A percentile compares a stretch with the other conserved stretches of the same genome.
These are phyloP conservation scores for Barnettozyma sp. DNA, from an alignment of 805 yeast species.

Conservation along the genomic window DNA sequence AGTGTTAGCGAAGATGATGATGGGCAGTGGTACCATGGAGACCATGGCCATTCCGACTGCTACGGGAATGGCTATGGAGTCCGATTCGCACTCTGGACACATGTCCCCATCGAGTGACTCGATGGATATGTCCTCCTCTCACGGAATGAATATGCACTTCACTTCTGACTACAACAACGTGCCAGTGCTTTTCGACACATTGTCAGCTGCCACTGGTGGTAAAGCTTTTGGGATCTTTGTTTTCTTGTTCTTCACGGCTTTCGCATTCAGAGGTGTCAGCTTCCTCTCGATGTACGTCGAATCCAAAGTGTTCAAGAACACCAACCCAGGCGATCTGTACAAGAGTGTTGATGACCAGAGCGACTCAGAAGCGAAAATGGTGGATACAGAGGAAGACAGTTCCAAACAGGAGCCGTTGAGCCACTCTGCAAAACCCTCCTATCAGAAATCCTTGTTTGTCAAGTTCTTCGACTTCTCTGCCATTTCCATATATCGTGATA, in stretches of 20 bases:
- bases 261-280: slow-evolving; percentile 51
- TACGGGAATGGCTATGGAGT: slow-evolving; percentile 28
- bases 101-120: slow-evolving; percentile 10
- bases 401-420: no score
- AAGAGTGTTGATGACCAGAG: slow-evolving; percentile 1
- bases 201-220: slow-evolving; percentile 48
- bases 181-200: slow-evolving; percentile 55
- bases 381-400: no score
- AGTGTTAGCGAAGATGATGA: slow-evolving; percentile 26
- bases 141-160: slow-evolving; percentile 51
- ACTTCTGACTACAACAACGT: slow-evolving; percentile 43
- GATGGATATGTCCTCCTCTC: neutral
- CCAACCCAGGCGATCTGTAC: neutral
- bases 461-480: slow-evolving; percentile 31
- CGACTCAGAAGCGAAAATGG: neutral
- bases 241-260: slow-evolving; percentile 49
- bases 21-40: slow-evolving; percentile 21
- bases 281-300: slow-evolving; percentile 60
- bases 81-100: slow-evolving; percentile 13
- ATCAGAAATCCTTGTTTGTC: slow-evolving; percentile 23
- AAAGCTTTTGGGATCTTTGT: slow-evolving; percentile 71
- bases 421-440: no score
- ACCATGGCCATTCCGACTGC: slow-evolving; percentile 16
- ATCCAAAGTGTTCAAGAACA: slow-evolving; percentile 41
- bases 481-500: slow-evolving; percentile 40